A percentile compares a stretch with the other conserved stretches of the same genome.
phyloP scores from a whole-genome alignment of 805 yeast species.

The Nakazawaea wickerhamii region DNA sequence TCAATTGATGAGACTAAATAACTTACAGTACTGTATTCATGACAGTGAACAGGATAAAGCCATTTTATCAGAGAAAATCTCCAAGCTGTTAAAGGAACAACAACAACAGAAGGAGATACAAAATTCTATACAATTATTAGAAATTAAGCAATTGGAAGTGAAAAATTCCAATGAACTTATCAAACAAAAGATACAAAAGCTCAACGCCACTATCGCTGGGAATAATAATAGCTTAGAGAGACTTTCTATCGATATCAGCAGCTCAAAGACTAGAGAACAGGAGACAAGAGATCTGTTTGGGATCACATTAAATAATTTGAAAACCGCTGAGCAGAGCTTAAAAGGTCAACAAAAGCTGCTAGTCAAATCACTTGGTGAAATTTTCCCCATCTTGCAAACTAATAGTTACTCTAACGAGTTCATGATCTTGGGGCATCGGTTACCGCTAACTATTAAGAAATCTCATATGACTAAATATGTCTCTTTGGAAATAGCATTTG shows the following conservation, averaged over 20 bases:
- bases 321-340: slow-evolving; percentile 7
- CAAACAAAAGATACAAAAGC: neutral
- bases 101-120: neutral
- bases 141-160: slow-evolving; percentile 13
- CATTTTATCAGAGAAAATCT: slow-evolving; percentile 12
- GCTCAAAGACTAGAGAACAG: neutral
- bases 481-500: slow-evolving; percentile 39
- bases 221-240: neutral
- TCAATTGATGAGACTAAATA: slow-evolving; percentile 36
- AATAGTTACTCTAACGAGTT: slow-evolving; percentile 13
- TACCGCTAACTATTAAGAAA: slow-evolving; percentile 9
- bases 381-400: slow-evolving; percentile 13
- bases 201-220: neutral
- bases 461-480: slow-evolving; percentile 22
- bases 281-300: slow-evolving; percentile 3
- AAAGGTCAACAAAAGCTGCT: slow-evolving; percentile 4
- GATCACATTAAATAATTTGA: slow-evolving; percentile 4
- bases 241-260: neutral
- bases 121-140: slow-evolving; percentile 10
- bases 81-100: slow-evolving; percentile 14
- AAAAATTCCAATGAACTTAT: neutral
- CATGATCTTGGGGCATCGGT: slow-evolving; percentile 4
- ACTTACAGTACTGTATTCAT: slow-evolving; percentile 29
- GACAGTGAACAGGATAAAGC: slow-evolving; percentile 25
- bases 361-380: neutral